Base-by-base conservation (phyloP, 192 early-diverging fungal genomes). In the Thoreauomyces humboldtii region DNA sequence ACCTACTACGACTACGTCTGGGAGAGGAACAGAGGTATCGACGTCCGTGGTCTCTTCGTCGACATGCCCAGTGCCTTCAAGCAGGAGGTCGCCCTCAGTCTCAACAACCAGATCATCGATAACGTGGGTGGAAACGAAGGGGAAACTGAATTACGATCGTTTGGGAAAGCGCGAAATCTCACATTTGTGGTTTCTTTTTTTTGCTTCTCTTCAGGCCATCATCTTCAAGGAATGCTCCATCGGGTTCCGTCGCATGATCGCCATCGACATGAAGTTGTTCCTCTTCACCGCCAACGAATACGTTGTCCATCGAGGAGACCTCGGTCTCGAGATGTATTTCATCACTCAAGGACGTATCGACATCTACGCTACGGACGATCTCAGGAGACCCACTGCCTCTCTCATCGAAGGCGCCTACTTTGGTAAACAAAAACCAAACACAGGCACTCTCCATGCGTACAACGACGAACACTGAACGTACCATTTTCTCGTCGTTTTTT, bases 1-100 rank as follows among this genome's bases (percentile, higher is more conserved):
- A 73, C 78, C 28, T 79, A 79, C 68, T 81, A 81, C 59, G 79
- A 81, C 60, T 81, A 81, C 55, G 74, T 79, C 44, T 81, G 79
- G 79, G 79, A 78, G 50, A 41, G 79, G 45, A 81, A 81, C 74
- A 75, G 72, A 48, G 79, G 79, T 48, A 79, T 81, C 29, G 79
- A 79, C 44, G 77, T 77, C 14, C 62, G 70, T 29, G 72, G 70
- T 31, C 31, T 81, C 45, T 81, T 81, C 61, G 77, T 61, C 46
- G 79, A 81, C 50, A 71, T 81, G 77, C 79, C 79, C 25, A 74
- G 45, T 22, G 74, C 76, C 2, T 81, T 81, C 67, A 75, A 72
- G 45, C 65, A 73, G 63, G 79, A 81, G 45, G 79, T 81, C n/a
- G 79, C 76, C 22, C 44, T 81, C 53, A 81, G 77, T 66, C 65